Conservation (phyloP, 176 grass and related monocot genomes). For the Guadua angustifolia region DNA sequence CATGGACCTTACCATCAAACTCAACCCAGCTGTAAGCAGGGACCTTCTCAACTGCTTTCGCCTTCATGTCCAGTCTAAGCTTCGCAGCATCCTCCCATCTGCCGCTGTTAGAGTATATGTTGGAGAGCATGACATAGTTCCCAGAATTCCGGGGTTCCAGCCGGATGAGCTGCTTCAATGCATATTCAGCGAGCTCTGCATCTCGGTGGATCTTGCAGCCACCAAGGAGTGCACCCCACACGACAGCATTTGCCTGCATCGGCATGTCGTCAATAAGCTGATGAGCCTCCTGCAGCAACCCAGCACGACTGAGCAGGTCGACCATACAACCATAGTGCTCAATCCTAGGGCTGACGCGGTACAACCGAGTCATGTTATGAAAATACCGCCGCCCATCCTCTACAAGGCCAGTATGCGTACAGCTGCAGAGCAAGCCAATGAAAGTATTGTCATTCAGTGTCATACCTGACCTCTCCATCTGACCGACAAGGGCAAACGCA, state of each 20-base stretch:
- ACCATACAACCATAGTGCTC: constrained; percentile 79
- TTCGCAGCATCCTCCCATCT: constrained; percentile 68
- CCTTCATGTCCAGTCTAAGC: constrained; percentile 63
- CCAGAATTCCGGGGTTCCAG: constrained; percentile 70
- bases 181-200: constrained; percentile 52
- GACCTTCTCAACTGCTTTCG: constrained; percentile 52
- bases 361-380: constrained; percentile 47
- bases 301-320: constrained; percentile 69
- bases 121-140: too few species aligned
- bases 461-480: constrained; percentile 56
- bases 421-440: constrained; percentile 68
- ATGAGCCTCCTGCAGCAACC: constrained; percentile 61
- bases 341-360: constrained; percentile 53
- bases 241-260: constrained; percentile 63
- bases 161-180: constrained; percentile 59
- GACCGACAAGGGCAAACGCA: constrained; percentile 54
- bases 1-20: constrained; percentile 51
- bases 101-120: too few species aligned
- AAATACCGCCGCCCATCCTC: constrained; percentile 62
- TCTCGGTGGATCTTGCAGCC: constrained; percentile 67
- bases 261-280: constrained; percentile 63
- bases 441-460: constrained; percentile 63
- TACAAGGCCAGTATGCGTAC: constrained; percentile 65
- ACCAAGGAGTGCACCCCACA: constrained; percentile 70
- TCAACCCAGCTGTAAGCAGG: constrained; percentile 74